Evolutionary conservation across 768 basidiomycete species (phyloP).

Genomic region (Amylocystis lapponica): DNA sequence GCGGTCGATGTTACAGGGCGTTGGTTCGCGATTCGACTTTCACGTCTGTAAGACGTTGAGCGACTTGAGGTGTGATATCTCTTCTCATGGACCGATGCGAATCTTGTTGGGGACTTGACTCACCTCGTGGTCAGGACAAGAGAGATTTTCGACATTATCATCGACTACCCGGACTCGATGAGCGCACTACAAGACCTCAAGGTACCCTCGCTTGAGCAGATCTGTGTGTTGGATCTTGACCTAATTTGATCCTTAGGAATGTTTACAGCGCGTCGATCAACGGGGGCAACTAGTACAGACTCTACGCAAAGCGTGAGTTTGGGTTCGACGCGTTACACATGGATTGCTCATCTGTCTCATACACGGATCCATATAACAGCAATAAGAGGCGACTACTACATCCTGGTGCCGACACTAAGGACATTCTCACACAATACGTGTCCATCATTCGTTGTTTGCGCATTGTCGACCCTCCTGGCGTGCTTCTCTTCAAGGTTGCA

Average conservation of each 20-base stretch:
- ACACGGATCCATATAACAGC: slow-evolving; percentile 32
- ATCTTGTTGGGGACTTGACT: slow-evolving; percentile 2
- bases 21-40: slow-evolving; percentile 84
- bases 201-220: too few relatives aligned
- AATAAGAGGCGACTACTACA: slow-evolving; percentile 87
- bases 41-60: slow-evolving; percentile 89
- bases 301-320: slow-evolving; percentile 71
- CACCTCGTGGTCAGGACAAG: slow-evolving; percentile 40
- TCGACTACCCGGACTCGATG: slow-evolving; percentile 86
- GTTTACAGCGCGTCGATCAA: slow-evolving; percentile 75
- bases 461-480: slow-evolving; percentile 88
- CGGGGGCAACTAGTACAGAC: slow-evolving; percentile 69
- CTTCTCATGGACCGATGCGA: not conserved
- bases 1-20: slow-evolving; percentile 63
- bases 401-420: slow-evolving; percentile 91
- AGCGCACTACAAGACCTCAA: slow-evolving; percentile 83
- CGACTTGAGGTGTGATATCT: slow-evolving; percentile 61
- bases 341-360: not conserved
- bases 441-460: slow-evolving; percentile 87
- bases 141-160: slow-evolving; percentile 95
- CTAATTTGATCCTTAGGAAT: slow-evolving; percentile 61
- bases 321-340: not conserved
- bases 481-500: slow-evolving; percentile 88
- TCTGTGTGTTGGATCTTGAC: not conserved
- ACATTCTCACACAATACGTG: slow-evolving; percentile 87